Evolutionary conservation across 352 stramenopile genomes (phyloP).

Genomic region (Thalassiosira exigua): DNA sequence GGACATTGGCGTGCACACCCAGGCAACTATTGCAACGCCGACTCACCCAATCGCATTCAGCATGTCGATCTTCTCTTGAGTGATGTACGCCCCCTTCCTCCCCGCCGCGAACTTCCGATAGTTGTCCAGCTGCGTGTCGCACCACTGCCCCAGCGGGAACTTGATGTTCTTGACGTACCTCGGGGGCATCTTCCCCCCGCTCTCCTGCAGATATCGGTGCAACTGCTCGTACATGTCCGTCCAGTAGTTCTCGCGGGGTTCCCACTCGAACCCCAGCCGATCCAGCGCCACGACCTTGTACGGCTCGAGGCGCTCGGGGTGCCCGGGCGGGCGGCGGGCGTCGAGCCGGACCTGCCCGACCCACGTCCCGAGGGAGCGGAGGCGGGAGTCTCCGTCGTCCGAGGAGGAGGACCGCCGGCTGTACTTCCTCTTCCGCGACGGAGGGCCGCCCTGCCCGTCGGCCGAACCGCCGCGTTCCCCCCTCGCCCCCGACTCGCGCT

Average conservation of each 20-base stretch:
- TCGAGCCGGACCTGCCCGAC: conserved; percentile 28
- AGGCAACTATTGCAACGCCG: too few relatives aligned
- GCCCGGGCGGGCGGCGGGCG: conserved; percentile 13
- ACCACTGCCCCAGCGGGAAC: conserved; percentile 49
- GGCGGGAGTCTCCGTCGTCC: not conserved
- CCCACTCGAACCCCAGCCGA: conserved; percentile 51
- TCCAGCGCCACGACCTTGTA: conserved; percentile 59
- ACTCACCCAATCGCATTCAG: conserved; percentile 48
- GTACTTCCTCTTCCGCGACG: conserved; percentile 17
- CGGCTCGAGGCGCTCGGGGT: conserved; percentile 41
- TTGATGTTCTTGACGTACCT: conserved; percentile 32
- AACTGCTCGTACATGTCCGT: conserved; percentile 54
- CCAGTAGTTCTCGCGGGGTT: conserved; percentile 57
- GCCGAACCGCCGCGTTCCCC: not conserved
- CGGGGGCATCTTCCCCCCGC: conserved; percentile 46
- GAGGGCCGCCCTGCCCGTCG: not conserved
- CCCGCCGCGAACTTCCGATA: conserved; percentile 39
- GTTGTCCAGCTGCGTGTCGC: conserved; percentile 52
- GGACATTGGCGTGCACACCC: too few relatives aligned
- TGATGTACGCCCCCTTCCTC: conserved; percentile 50
- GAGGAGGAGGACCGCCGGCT: not conserved
- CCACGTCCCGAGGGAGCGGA: conserved; percentile 33
- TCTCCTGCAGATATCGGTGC: conserved; percentile 38
- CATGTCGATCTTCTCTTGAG: conserved; percentile 50
- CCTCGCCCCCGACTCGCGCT: conserved; percentile 18